Percentiles rank a stretch among this genome's conserved stretches.
phyloP scores from a whole-genome alignment of 2,329 filamentous ascomycete species.

The Cladosporium sp. region DNA sequence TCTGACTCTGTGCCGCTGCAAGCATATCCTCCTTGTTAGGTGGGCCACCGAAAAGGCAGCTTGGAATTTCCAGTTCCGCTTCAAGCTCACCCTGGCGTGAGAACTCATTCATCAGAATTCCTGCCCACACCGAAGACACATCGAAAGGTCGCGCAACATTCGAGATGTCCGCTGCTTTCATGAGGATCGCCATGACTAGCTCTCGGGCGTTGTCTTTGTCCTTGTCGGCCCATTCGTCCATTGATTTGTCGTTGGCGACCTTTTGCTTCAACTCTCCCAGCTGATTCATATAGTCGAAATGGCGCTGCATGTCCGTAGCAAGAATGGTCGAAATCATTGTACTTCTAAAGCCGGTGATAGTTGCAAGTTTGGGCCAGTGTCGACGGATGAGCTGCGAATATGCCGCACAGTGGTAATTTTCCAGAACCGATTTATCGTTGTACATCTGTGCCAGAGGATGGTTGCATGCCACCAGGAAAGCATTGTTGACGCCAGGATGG shows the following conservation, averaged over 20 bases:
- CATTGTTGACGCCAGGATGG: conserved; percentile 96
- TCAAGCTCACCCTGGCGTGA: conserved; percentile 92
- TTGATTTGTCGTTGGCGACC: conserved; percentile 21
- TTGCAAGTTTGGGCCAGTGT: conserved; percentile 82
- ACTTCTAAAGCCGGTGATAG: conserved; percentile 72
- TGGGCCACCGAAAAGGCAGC: conserved; percentile 74
- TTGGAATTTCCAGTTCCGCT: conserved; percentile 76
- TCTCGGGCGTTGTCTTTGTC: conserved; percentile 71
- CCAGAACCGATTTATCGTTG: conserved; percentile 92
- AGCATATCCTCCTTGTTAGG: conserved; percentile 77
- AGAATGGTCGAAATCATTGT: conserved; percentile 97
- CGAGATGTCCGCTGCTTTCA: conserved; percentile 98
- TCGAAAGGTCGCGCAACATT: conserved; percentile 87
- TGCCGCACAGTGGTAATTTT: conserved; percentile 95
- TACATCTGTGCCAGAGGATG: conserved; percentile 91
- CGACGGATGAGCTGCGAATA: conserved; percentile 92
- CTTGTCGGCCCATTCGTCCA: conserved; percentile 72
- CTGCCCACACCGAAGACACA: conserved; percentile 82
- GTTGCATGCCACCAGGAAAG: conserved; percentile 87
- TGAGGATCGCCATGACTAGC: conserved; percentile 81
- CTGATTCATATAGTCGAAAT: conserved; percentile 94
- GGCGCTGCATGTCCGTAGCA: conserved; percentile 93
- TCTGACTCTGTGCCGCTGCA: conserved; percentile 80
- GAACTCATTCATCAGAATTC: conserved; percentile 92
- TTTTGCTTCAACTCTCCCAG: conserved; percentile 76